phyloP scores from a whole-genome alignment of 768 basidiomycete genomes.

The Tylopilus subfusipes region DNA sequence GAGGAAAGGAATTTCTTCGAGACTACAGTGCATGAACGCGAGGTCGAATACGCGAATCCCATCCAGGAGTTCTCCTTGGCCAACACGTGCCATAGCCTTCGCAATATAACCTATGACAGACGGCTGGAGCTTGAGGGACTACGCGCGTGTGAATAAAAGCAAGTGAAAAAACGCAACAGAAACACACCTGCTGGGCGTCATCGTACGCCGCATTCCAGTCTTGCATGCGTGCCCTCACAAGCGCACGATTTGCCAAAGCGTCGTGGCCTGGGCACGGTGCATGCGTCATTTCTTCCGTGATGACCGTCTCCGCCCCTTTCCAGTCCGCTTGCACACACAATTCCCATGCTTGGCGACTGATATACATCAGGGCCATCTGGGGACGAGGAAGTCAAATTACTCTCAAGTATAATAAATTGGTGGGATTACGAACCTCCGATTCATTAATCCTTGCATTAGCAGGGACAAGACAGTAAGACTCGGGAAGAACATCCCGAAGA shows the following conservation, averaged over 20 bases:
- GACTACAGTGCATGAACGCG: conserved; percentile 8
- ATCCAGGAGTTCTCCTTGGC: conserved; percentile 5
- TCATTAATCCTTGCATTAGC: not conserved
- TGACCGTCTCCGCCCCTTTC: conserved; percentile 3
- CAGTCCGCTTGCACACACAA: conserved; percentile 8
- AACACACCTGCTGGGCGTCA: conserved; percentile 9
- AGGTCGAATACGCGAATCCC: conserved; percentile 16
- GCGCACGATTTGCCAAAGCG: conserved; percentile 7
- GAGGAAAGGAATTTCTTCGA: conserved; percentile 8
- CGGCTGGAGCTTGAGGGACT: conserved; percentile 12
- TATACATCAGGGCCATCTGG: conserved; percentile 6
- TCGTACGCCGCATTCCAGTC: conserved; percentile 8
- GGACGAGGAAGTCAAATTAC: not conserved
- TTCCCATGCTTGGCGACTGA: not conserved
- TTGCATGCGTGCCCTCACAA: conserved; percentile 7
- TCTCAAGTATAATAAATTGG: not conserved
- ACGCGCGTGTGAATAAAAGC: not conserved
- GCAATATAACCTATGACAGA: conserved; percentile 15
- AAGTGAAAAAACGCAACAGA: not conserved
- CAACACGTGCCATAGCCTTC: conserved; percentile 14
- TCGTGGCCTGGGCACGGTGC: not conserved
- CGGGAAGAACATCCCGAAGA: conserved; percentile 7
- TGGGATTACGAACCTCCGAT: not conserved
- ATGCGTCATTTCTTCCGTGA: conserved; percentile 8
- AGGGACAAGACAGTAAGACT: not conserved